Base-by-base conservation (phyloP, 2,329 filamentous ascomycete species). In the Aspergillus fumigatiaffinis region DNA sequence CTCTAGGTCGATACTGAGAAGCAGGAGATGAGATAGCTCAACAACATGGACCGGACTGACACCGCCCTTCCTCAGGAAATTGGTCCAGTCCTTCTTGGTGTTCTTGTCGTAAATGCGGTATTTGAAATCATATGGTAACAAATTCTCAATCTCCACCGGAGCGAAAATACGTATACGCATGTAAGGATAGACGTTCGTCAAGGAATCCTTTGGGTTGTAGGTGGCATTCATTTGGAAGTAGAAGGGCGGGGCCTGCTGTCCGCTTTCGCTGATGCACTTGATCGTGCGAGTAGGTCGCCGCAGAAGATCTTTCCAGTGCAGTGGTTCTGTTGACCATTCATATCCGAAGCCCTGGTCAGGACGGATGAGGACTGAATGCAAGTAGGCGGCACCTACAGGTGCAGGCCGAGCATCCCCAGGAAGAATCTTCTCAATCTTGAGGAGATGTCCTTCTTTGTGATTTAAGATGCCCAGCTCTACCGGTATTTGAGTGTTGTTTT, bases 21-120 rank as follows among this genome's bases (percentile, higher is more conserved):
- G 81, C 3, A 99, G 82, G 8, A 99, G 81, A 74, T 97, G 95
- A 0, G 93, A 97, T 21, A 99, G 81, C 75, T 99, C 93, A 20
- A 97, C 93, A 9, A 97, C 92, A 71, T 99, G 94, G 0, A 99
- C 92, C 0, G 95, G 95, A 71, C 94, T 99, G 56, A 97, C 88
- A 14, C 95, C 95, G 26, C 95, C 94, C 74, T 97, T 97, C 56
- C 94, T 87, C 50, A 99, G 79, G 77, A 99, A 99, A 73, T 99
- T 99, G 4, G 91, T 95, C 94, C 94, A 99, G 72, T 99, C 94
- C 72, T 95, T 96, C 80, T 93, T 95, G 0, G 92, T 97, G 73
- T 96, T 95, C 78, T 95, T 97, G 79, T 99, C 94, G 70, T 97
- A 99, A 55, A 99, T 97, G 55, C 93, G 87, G 73, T 99, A 99